Conservation (phyloP, 306 rosid genomes). For the Cicer bijugum region DNA sequence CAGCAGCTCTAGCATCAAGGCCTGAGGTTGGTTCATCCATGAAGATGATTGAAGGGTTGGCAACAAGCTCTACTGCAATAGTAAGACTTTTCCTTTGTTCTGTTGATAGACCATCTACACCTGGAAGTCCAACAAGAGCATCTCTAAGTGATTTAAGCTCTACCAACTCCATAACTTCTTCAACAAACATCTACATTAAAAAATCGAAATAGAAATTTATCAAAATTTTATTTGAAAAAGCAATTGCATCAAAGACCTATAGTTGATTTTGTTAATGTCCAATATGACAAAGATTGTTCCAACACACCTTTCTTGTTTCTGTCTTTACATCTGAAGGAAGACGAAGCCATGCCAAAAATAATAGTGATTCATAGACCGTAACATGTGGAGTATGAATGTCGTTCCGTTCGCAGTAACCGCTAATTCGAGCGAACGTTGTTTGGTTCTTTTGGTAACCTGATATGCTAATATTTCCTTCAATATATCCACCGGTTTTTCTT, state of each 20-base stretch:
- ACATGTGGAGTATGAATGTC: constrained; percentile 62
- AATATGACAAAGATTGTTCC: constrained; percentile 6
- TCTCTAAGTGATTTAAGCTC: constrained; percentile 60
- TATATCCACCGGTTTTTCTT: constrained; percentile 63
- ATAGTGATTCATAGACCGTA: constrained; percentile 58
- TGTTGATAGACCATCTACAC: constrained; percentile 54
- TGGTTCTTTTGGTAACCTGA: constrained; percentile 68
- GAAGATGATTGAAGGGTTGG: constrained; percentile 54
- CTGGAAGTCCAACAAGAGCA: constrained; percentile 56
- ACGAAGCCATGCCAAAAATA: constrained; percentile 64
- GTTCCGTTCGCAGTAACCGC: constrained; percentile 66
- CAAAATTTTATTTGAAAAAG: background rate
- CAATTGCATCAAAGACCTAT: background rate
- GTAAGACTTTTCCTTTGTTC: constrained; percentile 69
- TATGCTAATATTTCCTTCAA: constrained; percentile 61
- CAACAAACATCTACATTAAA: constrained; percentile 53
- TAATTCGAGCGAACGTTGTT: constrained; percentile 56
- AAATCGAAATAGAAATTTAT: background rate
- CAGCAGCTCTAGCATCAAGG: constrained; percentile 54
- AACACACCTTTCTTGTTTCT: constrained; percentile 41
- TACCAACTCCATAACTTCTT: constrained; percentile 62
- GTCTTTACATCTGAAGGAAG: constrained; percentile 51
- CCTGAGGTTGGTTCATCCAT: constrained; percentile 59
- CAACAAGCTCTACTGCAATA: constrained; percentile 62
- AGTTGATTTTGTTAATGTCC: background rate